Percentiles rank a stretch among this genome's conserved stretches.
phyloP scores from a whole-genome alignment of 2,329 filamentous ascomycete genomes.

The Microdochium nivale region DNA sequence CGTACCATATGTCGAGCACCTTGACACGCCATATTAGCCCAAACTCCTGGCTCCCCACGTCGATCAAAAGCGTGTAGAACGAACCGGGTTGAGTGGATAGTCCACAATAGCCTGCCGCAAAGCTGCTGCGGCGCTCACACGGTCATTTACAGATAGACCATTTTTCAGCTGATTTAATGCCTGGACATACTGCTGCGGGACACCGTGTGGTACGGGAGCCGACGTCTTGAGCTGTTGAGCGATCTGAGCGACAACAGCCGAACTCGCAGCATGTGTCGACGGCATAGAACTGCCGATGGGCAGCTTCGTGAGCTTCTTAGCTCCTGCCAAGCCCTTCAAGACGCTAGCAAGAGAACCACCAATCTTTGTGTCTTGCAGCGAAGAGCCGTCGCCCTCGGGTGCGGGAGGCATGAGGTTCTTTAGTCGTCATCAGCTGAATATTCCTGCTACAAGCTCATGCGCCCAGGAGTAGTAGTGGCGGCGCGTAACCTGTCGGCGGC shows the following conservation, averaged over 20 bases:
- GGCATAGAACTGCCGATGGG: slow-evolving; percentile 31
- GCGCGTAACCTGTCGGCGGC: no score
- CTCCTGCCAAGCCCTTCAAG: slow-evolving; percentile 52
- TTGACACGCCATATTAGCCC: background rate
- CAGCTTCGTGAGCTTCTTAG: slow-evolving; percentile 41
- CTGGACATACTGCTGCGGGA: slow-evolving; percentile 44
- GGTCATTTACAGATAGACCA: slow-evolving; percentile 37
- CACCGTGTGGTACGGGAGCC: slow-evolving; percentile 27
- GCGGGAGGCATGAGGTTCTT: slow-evolving; percentile 46
- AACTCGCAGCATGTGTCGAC: slow-evolving; percentile 17
- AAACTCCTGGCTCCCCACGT: background rate
- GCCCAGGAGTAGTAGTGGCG: background rate
- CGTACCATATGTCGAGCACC: slow-evolving; percentile 55
- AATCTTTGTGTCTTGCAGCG: slow-evolving; percentile 43
- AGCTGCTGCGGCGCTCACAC: slow-evolving; percentile 48
- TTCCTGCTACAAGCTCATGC: background rate
- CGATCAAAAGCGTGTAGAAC: slow-evolving; percentile 1
- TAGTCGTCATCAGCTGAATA: background rate
- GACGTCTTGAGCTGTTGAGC: slow-evolving; percentile 36
- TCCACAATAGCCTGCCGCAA: slow-evolving; percentile 48
- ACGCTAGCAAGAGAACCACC: slow-evolving; percentile 52
- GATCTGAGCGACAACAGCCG: slow-evolving; percentile 25
- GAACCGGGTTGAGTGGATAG: slow-evolving; percentile 45
- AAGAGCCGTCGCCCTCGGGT: slow-evolving; percentile 46
- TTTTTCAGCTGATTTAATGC: slow-evolving; percentile 45